A percentile compares a stretch with the other conserved stretches of the same genome.
These are phyloP conservation scores for Aspergillus quadricinctus DNA, from an alignment of 2,329 filamentous ascomycete species.

Conservation along the genomic window DNA sequence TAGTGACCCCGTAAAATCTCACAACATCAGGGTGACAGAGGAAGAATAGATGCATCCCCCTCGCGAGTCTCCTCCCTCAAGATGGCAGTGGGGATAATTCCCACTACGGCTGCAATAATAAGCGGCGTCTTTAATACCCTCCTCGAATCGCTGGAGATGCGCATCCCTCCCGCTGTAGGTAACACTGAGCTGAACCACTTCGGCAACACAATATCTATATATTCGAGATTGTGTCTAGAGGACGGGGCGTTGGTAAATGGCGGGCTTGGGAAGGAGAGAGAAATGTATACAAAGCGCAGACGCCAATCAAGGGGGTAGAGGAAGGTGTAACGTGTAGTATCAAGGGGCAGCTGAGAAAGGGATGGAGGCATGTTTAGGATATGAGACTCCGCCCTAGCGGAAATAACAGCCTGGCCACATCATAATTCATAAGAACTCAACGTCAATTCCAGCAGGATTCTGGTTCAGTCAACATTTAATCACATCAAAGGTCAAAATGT, in stretches of 20 bases:
- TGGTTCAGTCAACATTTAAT: not conserved
- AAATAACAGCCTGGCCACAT: not conserved
- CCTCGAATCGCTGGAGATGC: conserved; percentile 47
- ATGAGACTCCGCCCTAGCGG: not conserved
- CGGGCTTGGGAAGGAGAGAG: conserved; percentile 8
- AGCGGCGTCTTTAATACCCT: conserved; percentile 29
- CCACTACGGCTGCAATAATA: conserved; percentile 27
- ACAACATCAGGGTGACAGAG: no score
- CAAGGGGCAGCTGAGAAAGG: not conserved
- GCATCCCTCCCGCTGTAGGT: conserved; percentile 25
- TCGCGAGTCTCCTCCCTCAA: not conserved
- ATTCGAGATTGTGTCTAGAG: conserved; percentile 41
- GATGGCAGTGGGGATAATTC: conserved; percentile 25
- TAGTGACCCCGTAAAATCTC: not conserved
- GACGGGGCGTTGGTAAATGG: conserved; percentile 23
- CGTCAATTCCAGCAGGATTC: not conserved
- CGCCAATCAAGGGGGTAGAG: not conserved
- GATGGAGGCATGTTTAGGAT: not conserved
- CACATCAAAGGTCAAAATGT: not conserved
- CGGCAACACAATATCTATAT: conserved; percentile 48
- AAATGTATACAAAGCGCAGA: conserved; percentile 1
- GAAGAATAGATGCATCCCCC: no score
- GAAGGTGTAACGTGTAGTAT: not conserved
- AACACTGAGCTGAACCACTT: conserved; percentile 57
- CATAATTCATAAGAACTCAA: not conserved